A percentile compares a stretch with the other conserved stretches of the same genome.
These are phyloP conservation scores for Vaucheria bursata DNA, from an alignment of 352 stramenopile species.

Conservation along the genomic window DNA sequence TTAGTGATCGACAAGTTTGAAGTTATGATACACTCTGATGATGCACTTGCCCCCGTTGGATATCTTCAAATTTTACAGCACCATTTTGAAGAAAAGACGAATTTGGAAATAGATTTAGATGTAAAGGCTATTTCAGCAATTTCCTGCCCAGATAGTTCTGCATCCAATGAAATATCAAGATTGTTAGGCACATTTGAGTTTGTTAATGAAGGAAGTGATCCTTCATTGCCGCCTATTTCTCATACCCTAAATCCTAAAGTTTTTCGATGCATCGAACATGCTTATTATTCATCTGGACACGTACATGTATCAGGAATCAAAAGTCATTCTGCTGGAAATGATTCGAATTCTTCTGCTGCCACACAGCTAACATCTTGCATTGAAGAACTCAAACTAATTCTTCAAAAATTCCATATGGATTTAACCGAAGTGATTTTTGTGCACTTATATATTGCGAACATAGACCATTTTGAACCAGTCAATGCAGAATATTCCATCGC, in stretches of 20 bases:
- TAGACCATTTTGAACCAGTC: constrained; percentile 78
- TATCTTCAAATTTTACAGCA: constrained; percentile 79
- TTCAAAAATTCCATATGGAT: constrained; percentile 10
- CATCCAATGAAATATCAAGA: background rate
- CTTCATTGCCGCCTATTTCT: no score
- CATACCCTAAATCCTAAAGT: no score
- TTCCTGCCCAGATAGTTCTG: background rate
- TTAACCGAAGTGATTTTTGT: constrained; percentile 86
- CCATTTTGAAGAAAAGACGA: constrained; percentile 74
- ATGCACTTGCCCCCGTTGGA: constrained; percentile 78
- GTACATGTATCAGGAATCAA: constrained; percentile 25
- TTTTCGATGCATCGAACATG: no score
- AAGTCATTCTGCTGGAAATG: background rate
- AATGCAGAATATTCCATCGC: constrained; percentile 79
- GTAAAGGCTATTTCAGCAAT: constrained; percentile 12
- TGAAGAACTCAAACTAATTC: background rate
- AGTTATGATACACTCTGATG: constrained; percentile 78
- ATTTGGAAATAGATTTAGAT: constrained; percentile 5
- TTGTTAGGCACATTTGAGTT: no score
- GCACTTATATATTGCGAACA: constrained; percentile 89
- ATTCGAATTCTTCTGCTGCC: constrained; percentile 19
- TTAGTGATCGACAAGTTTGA: constrained; percentile 78
- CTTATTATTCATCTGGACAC: constrained; percentile 15
- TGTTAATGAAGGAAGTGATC: no score
- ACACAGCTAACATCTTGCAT: constrained; percentile 18